Evolutionary conservation across 768 basidiomycete genomes (phyloP).

Genomic region (Cubamyces sp.): DNA sequence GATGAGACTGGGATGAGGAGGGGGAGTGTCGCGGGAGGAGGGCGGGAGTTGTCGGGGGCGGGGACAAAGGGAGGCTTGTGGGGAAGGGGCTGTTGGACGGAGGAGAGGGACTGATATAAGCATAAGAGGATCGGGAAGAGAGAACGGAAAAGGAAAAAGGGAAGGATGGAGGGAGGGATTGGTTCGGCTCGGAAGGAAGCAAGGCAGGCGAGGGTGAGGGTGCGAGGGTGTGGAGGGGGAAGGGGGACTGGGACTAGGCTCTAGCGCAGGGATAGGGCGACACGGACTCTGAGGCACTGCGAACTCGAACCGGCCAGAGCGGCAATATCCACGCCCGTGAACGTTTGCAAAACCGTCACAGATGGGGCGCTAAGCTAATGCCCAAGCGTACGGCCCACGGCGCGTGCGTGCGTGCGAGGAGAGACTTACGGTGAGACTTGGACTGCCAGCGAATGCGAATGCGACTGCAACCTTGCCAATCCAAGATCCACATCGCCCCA

Average conservation of each 20-base stretch:
- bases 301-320: background rate
- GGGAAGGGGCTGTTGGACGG: conserved; percentile 10
- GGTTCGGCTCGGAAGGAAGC: background rate
- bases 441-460: no score
- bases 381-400: no score
- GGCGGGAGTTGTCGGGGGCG: conserved; percentile 23
- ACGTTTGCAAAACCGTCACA: no score
- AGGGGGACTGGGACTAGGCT: background rate
- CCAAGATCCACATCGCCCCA: no score
- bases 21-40: conserved; percentile 12
- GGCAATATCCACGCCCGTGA: no score
- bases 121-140: conserved; percentile 7
- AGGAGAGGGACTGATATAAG: conserved; percentile 26
- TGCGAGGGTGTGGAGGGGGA: background rate
- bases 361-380: no score
- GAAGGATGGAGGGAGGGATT: background rate
- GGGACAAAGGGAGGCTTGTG: conserved; percentile 24
- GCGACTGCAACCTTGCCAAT: no score
- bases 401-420: no score
- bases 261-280: background rate
- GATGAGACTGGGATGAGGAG: background rate
- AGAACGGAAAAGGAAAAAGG: conserved; percentile 4
- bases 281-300: background rate
- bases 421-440: no score
- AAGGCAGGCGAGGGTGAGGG: background rate